Conservation (phyloP, 805 yeast genomes). For the Kazachstania bromeliacearum region DNA sequence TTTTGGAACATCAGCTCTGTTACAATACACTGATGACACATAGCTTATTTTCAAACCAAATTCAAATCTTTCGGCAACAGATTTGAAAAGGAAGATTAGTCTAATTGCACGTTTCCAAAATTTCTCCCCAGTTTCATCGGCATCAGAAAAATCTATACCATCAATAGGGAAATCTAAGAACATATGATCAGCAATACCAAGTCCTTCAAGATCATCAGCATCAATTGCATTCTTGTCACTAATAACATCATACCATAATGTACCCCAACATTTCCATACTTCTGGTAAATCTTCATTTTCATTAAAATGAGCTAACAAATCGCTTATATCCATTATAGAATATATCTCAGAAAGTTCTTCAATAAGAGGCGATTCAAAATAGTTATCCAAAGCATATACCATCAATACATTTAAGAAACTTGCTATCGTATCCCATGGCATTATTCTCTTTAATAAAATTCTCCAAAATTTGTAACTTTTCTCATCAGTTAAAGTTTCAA, state of each 20-base stretch:
- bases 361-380: slow-evolving; percentile 11
- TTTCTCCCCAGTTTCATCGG: slow-evolving; percentile 27
- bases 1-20: slow-evolving; percentile 9
- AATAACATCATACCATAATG: slow-evolving; percentile 65
- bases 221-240: slow-evolving; percentile 33
- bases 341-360: slow-evolving; percentile 20
- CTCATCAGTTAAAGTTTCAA: slow-evolving; percentile 20
- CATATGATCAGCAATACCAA: slow-evolving; percentile 50
- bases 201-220: slow-evolving; percentile 35
- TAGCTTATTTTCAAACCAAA: slow-evolving; percentile 12
- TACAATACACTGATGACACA: slow-evolving; percentile 10
- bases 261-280: slow-evolving; percentile 81
- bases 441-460: slow-evolving; percentile 36
- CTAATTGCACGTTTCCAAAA: slow-evolving; percentile 30
- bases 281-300: slow-evolving; percentile 59
- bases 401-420: slow-evolving; percentile 55
- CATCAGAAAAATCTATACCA: slow-evolving; percentile 41
- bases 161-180: slow-evolving; percentile 57
- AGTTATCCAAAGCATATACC: slow-evolving; percentile 22
- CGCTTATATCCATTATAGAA: slow-evolving; percentile 25
- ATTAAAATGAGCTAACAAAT: slow-evolving; percentile 41
- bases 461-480: slow-evolving; percentile 23
- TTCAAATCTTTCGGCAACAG: slow-evolving; percentile 19
- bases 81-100: slow-evolving; percentile 23
- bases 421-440: slow-evolving; percentile 63